A percentile compares a stretch with the other conserved stretches of the same genome.
phyloP scores from a whole-genome alignment of 495 filamentous ascomycete species.

The Hypoxylon fragiforme region DNA sequence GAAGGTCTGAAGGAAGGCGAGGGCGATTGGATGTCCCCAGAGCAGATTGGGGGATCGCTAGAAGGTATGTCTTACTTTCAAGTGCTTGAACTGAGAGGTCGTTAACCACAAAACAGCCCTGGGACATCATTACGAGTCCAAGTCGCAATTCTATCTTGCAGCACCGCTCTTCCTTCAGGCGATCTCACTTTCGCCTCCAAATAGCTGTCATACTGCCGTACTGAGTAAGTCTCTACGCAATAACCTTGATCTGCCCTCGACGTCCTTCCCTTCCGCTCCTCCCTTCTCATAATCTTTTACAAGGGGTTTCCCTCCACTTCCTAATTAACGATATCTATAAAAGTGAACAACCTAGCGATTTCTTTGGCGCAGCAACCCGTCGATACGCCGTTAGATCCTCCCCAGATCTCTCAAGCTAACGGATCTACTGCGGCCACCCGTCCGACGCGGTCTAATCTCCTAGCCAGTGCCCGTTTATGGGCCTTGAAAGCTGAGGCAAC shows the following conservation, averaged over 20 bases:
- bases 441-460: conserved; percentile 51
- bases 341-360: conserved; percentile 74
- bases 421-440: conserved; percentile 35
- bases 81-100: conserved; percentile 6
- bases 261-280: background rate
- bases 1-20: conserved; percentile 66
- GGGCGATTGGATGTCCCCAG: conserved; percentile 73
- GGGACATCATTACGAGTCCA: conserved; percentile 69
- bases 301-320: background rate
- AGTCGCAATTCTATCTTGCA: conserved; percentile 73
- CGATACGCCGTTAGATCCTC: conserved; percentile 42
- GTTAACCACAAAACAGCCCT: conserved; percentile 55
- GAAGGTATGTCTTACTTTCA: conserved; percentile 54
- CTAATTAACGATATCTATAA: conserved; percentile 1
- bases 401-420: conserved; percentile 12
- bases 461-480: conserved; percentile 42
- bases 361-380: conserved; percentile 66
- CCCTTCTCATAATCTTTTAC: background rate
- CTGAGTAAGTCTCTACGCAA: conserved; percentile 57
- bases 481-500: conserved; percentile 32
- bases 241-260: background rate
- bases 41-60: conserved; percentile 71
- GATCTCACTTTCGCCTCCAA: conserved; percentile 62
- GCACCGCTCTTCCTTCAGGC: conserved; percentile 88
- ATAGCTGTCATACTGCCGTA: conserved; percentile 66